These are phyloP conservation scores for Cokeromyces recurvatus DNA, from an alignment of 371 early-diverging fungal genomes.

Conservation along the genomic window DNA sequence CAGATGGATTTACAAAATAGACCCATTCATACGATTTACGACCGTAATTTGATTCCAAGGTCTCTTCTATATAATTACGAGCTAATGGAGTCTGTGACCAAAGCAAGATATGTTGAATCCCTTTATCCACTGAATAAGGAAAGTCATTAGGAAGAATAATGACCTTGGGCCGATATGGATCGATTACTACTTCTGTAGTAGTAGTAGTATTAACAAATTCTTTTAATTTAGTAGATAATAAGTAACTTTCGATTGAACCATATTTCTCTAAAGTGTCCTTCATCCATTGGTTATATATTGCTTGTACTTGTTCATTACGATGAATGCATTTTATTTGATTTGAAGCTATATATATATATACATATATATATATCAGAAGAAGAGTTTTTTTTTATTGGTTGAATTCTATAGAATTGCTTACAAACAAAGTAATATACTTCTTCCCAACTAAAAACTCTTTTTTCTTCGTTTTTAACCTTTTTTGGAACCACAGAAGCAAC, in stretches of 20 bases:
- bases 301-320: constrained; percentile 13
- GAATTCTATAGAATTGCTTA: constrained; percentile 1
- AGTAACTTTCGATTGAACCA: constrained; percentile 32
- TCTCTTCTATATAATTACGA: constrained; percentile 14
- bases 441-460: constrained; percentile 15
- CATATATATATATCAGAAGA: neutral
- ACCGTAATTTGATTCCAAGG: constrained; percentile 16
- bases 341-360: constrained; percentile 7
- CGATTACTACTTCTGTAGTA: neutral
- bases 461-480: constrained; percentile 1
- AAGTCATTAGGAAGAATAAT: constrained; percentile 46
- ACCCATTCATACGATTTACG: constrained; percentile 13
- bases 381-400: too few species aligned
- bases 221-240: constrained; percentile 26
- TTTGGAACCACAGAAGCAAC: neutral
- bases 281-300: constrained; percentile 16
- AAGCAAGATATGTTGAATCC: constrained; percentile 35
- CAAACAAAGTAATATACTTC: constrained; percentile 20
- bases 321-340: constrained; percentile 20
- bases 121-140: constrained; percentile 39
- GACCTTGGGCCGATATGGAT: constrained; percentile 11
- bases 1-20: constrained; percentile 21
- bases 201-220: neutral
- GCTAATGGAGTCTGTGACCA: constrained; percentile 43
- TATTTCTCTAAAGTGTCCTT: constrained; percentile 17